Conservation (phyloP, 257 asterid species). For the Craterostigma plantagineum region DNA sequence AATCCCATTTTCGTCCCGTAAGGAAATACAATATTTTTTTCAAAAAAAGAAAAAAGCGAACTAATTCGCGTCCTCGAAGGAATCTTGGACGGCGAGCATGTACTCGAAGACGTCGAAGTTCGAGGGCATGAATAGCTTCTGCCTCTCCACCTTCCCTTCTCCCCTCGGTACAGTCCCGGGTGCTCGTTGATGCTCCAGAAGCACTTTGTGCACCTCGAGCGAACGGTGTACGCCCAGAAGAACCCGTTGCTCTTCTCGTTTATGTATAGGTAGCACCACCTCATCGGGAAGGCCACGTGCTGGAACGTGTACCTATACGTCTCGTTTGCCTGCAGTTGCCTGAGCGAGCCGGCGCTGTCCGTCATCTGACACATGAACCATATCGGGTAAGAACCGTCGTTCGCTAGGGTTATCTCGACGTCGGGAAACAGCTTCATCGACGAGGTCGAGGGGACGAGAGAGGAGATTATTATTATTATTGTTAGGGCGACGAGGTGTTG, state of each 20-base stretch:
- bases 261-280: slow-evolving; percentile 46
- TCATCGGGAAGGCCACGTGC: slow-evolving; percentile 43
- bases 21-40: too few species aligned
- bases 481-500: too few species aligned
- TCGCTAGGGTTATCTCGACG: slow-evolving; percentile 27
- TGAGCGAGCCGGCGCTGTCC: slow-evolving; percentile 12
- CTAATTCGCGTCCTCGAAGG: too few species aligned
- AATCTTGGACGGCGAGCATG: neutral
- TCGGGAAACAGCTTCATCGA: slow-evolving; percentile 8
- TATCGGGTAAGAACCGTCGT: slow-evolving; percentile 17
- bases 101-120: slow-evolving; percentile 1
- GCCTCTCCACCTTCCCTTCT: slow-evolving; percentile 27
- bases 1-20: too few species aligned
- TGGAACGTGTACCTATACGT: slow-evolving; percentile 18
- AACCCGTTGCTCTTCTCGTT: slow-evolving; percentile 18
- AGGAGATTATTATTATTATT: too few species aligned
- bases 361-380: slow-evolving; percentile 35
- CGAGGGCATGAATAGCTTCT: slow-evolving; percentile 7
- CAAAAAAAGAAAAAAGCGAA: too few species aligned
- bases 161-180: slow-evolving; percentile 25
- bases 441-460: too few species aligned
- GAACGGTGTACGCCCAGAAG: slow-evolving; percentile 42
- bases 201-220: slow-evolving; percentile 38
- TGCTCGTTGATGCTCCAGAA: slow-evolving; percentile 42
- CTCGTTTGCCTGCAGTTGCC: slow-evolving; percentile 13